phyloP scores from a whole-genome alignment of 495 filamentous ascomycete genomes.

The Penicillium argentinense region DNA sequence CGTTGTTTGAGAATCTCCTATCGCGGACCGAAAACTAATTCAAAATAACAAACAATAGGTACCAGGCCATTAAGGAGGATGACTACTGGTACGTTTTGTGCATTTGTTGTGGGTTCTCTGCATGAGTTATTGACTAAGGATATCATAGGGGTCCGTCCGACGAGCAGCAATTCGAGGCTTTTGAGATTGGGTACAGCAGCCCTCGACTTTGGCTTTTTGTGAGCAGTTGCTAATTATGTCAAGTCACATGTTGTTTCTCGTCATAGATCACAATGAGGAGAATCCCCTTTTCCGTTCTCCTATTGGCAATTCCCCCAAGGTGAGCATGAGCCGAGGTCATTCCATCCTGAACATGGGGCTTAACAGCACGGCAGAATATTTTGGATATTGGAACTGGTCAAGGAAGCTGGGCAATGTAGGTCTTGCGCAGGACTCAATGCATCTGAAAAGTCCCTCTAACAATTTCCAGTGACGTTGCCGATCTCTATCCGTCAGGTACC shows the following conservation, averaged over 20 bases:
- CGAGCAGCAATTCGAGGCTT: constrained; percentile 9
- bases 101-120: not conserved
- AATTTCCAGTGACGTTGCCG: constrained; percentile 5
- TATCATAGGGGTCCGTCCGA: constrained; percentile 1
- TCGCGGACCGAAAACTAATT: too few relatives aligned
- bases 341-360: not conserved
- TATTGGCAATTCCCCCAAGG: constrained; percentile 17
- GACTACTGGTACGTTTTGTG: constrained; percentile 19
- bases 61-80: constrained; percentile 21
- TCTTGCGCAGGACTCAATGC: not conserved
- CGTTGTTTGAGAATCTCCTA: too few relatives aligned
- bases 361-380: constrained; percentile 14
- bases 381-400: constrained; percentile 11
- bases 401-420: constrained; percentile 9
- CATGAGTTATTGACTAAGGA: constrained; percentile 5
- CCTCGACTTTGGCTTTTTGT: not conserved
- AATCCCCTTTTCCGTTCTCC: constrained; percentile 19
- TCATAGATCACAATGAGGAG: constrained; percentile 13
- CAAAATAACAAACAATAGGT: too few relatives aligned
- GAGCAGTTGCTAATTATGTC: not conserved
- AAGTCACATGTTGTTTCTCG: constrained; percentile 19
- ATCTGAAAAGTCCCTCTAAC: not conserved
- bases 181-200: constrained; percentile 9
- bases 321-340: not conserved
- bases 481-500: constrained; percentile 4